Conservation (phyloP, 2,329 filamentous ascomycete genomes). For the Cucurbitaria berberidis region DNA sequence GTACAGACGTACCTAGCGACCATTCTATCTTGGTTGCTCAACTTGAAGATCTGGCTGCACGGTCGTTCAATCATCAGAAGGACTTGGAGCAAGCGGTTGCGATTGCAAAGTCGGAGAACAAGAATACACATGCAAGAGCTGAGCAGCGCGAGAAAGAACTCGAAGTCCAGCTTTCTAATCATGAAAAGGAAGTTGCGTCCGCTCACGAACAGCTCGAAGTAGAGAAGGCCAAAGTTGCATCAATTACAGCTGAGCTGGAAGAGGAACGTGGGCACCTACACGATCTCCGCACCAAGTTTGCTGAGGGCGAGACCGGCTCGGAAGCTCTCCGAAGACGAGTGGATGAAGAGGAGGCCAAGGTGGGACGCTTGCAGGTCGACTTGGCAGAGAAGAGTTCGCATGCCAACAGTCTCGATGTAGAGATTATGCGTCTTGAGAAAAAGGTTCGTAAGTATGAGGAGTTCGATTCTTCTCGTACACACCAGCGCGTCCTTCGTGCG, state of each 20-base stretch:
- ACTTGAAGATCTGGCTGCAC: slow-evolving; percentile 54
- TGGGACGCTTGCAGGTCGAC: slow-evolving; percentile 70
- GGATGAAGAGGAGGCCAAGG: slow-evolving; percentile 75
- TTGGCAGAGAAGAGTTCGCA: slow-evolving; percentile 78
- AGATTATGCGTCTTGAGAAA: slow-evolving; percentile 71
- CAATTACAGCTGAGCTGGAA: slow-evolving; percentile 60
- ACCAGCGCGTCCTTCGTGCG: slow-evolving; percentile 73
- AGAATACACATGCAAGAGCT: slow-evolving; percentile 47
- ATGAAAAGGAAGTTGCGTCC: slow-evolving; percentile 47
- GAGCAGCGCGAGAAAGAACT: slow-evolving; percentile 50
- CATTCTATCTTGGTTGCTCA: slow-evolving; percentile 47
- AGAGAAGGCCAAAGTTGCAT: slow-evolving; percentile 55
- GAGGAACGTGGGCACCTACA: slow-evolving; percentile 74
- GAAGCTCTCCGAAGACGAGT: slow-evolving; percentile 77
- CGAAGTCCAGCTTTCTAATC: slow-evolving; percentile 45
- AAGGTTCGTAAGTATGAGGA: slow-evolving; percentile 63
- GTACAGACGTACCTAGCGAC: slow-evolving; percentile 44
- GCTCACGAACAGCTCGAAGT: slow-evolving; percentile 54
- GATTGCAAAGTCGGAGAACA: slow-evolving; percentile 55
- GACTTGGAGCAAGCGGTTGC: slow-evolving; percentile 56
- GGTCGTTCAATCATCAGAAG: slow-evolving; percentile 52
- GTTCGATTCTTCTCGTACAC: slow-evolving; percentile 61
- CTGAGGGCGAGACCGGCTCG: slow-evolving; percentile 83
- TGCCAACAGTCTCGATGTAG: slow-evolving; percentile 76
- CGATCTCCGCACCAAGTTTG: slow-evolving; percentile 72